Percentiles rank a stretch among this genome's conserved stretches.
phyloP scores from a whole-genome alignment of 75 land plant genomes.

The Pinus tabuliformis region DNA sequence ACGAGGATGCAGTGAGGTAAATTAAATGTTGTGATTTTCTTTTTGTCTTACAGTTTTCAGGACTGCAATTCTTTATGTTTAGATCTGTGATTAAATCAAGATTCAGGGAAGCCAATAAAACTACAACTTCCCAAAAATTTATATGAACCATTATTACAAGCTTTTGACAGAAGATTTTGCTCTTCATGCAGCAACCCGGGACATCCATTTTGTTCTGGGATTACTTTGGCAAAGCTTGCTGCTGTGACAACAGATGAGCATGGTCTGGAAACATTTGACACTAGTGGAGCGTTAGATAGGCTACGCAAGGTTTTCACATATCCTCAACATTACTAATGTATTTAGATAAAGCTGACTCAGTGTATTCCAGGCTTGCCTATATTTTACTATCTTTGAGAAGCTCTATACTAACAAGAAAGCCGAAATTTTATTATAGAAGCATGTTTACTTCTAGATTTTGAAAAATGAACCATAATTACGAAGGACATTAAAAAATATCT shows the following conservation, averaged over 20 bases:
- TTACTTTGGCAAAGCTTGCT: constrained; percentile 90
- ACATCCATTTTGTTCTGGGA: constrained; percentile 83
- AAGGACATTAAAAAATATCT: too few species aligned
- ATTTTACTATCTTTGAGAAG: not conserved
- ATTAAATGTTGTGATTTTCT: not conserved
- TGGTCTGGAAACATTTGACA: constrained; percentile 90
- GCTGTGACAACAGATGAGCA: constrained; percentile 95
- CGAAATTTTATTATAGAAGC: not conserved
- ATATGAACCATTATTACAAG: not conserved
- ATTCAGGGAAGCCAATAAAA: not conserved
- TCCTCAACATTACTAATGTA: not conserved
- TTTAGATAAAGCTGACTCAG: not conserved
- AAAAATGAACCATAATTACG: not conserved
- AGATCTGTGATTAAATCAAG: constrained; percentile 3
- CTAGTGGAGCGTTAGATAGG: constrained; percentile 95
- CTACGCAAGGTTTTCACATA: constrained; percentile 71
- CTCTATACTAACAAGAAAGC: not conserved
- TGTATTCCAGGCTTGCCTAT: not conserved
- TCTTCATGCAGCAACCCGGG: constrained; percentile 71
- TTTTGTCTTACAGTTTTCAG: not conserved
- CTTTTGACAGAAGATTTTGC: not conserved
- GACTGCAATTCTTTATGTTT: not conserved
- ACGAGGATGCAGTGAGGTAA: constrained; percentile 88
- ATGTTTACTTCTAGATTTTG: not conserved
- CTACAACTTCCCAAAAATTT: not conserved